Percentiles rank a stretch among this genome's conserved stretches.
Conservation (phyloP, 495 filamentous ascomycete species). For the Penicillium pancosmium region DNA sequence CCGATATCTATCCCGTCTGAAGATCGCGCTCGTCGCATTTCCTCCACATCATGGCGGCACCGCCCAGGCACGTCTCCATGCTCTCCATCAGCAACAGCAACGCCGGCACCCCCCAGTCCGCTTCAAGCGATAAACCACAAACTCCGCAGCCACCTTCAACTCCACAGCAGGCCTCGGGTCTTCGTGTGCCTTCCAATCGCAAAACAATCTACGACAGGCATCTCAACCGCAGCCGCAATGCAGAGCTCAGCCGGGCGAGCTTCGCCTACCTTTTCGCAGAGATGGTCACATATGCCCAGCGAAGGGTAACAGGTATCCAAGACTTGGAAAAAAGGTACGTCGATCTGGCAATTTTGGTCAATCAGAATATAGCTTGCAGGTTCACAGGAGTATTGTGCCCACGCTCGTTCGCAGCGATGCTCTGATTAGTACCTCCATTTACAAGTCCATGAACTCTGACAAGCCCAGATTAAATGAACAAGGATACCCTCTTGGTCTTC, state of each 20-base stretch:
- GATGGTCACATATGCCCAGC: slow-evolving; percentile 96
- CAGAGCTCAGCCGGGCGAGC: slow-evolving; percentile 86
- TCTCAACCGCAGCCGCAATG: slow-evolving; percentile 81
- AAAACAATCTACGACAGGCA: slow-evolving; percentile 98
- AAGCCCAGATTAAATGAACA: slow-evolving; percentile 78
- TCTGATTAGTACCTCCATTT: not conserved
- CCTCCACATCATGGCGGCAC: slow-evolving; percentile 36
- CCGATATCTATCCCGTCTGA: too few relatives aligned
- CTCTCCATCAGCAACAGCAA: slow-evolving; percentile 45
- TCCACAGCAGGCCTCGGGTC: slow-evolving; percentile 56
- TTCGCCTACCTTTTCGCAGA: slow-evolving; percentile 96
- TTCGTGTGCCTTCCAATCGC: slow-evolving; percentile 90
- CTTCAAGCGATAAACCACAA: slow-evolving; percentile 33
- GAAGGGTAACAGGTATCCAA: slow-evolving; percentile 84
- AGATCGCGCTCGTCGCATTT: not conserved
- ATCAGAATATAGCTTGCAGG: too few relatives aligned
- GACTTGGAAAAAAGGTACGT: slow-evolving; percentile 86
- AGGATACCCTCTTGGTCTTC: slow-evolving; percentile 92
- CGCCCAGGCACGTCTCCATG: slow-evolving; percentile 40
- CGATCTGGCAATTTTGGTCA: not conserved
- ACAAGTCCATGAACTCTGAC: slow-evolving; percentile 4
- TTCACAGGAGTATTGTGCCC: not conserved
- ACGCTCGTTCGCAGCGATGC: not conserved
- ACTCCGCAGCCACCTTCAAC: slow-evolving; percentile 35
- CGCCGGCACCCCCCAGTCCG: slow-evolving; percentile 24